A percentile compares a stretch with the other conserved stretches of the same genome.
Evolutionary conservation across 176 grass and related monocot species (phyloP).

Genomic region (Rhynchospora tenuis): DNA sequence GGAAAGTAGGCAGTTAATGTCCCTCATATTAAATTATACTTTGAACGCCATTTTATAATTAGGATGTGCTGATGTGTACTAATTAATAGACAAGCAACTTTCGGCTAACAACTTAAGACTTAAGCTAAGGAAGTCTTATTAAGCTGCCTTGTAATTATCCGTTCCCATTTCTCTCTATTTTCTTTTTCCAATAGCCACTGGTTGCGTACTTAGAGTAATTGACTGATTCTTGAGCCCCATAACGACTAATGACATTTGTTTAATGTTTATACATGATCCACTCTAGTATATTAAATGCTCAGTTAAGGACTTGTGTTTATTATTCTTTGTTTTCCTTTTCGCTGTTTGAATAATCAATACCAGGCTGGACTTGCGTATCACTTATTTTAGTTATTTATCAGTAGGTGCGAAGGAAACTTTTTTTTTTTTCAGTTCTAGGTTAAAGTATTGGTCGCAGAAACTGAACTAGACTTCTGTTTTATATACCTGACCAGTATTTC

Average conservation of each 20-base stretch:
- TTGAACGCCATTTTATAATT: too few relatives aligned
- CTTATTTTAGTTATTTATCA: neutral
- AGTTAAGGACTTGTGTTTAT: neutral
- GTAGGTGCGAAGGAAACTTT: neutral
- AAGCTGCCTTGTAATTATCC: neutral
- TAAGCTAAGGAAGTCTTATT: neutral
- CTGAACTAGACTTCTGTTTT: neutral
- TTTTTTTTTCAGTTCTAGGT: neutral
- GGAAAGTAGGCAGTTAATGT: too few relatives aligned
- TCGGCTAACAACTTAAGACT: neutral
- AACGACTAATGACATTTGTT: slow-evolving; percentile 3
- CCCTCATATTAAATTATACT: too few relatives aligned
- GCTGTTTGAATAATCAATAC: slow-evolving; percentile 1
- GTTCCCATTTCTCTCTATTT: neutral
- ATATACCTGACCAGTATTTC: too few relatives aligned
- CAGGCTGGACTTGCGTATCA: neutral
- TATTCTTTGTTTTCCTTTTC: slow-evolving; percentile 5
- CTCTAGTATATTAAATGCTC: neutral
- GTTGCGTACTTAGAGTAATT: slow-evolving; percentile 20
- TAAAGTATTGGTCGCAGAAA: neutral
- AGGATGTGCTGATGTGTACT: neutral
- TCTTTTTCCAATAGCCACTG: neutral
- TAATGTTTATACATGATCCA: neutral
- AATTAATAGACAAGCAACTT: neutral
- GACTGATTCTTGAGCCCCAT: neutral